phyloP scores from a whole-genome alignment of 768 basidiomycete species.

The Russula lepida region DNA sequence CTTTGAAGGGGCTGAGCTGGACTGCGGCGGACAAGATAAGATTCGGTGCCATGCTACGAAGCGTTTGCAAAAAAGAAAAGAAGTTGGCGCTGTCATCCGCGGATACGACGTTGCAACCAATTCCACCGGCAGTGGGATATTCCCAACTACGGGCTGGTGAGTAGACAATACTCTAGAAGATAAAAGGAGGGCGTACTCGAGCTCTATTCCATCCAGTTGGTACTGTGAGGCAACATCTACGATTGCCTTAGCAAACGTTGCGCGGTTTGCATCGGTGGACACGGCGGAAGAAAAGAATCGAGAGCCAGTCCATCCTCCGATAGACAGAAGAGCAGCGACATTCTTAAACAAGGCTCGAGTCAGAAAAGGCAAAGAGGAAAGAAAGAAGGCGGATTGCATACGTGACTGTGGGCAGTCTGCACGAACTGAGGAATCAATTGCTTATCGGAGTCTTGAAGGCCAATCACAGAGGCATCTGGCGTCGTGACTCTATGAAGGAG shows the following conservation, averaged over 20 bases:
- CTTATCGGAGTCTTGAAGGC: constrained; percentile 24
- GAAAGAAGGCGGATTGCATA: background rate
- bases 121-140: background rate
- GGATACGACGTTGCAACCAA: constrained; percentile 8
- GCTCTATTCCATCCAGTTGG: constrained; percentile 14
- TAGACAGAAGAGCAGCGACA: constrained; percentile 12
- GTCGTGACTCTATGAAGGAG: background rate
- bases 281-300: constrained; percentile 15
- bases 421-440: constrained; percentile 24
- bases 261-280: constrained; percentile 7
- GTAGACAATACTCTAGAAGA: background rate
- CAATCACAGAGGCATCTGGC: constrained; percentile 22
- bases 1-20: background rate
- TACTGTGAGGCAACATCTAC: background rate
- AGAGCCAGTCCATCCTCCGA: constrained; percentile 18
- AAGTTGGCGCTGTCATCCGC: background rate
- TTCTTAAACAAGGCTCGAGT: background rate
- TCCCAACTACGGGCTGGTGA: constrained; percentile 13
- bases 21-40: constrained; percentile 5
- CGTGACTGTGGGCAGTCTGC: constrained; percentile 19
- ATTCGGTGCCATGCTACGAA: background rate
- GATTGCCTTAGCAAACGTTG: constrained; percentile 6
- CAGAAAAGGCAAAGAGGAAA: background rate
- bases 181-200: constrained; percentile 5
- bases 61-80: constrained; percentile 1